Evolutionary conservation across 192 early-diverging fungal genomes (phyloP).

Genomic region (Radiomyces spectabilis): DNA sequence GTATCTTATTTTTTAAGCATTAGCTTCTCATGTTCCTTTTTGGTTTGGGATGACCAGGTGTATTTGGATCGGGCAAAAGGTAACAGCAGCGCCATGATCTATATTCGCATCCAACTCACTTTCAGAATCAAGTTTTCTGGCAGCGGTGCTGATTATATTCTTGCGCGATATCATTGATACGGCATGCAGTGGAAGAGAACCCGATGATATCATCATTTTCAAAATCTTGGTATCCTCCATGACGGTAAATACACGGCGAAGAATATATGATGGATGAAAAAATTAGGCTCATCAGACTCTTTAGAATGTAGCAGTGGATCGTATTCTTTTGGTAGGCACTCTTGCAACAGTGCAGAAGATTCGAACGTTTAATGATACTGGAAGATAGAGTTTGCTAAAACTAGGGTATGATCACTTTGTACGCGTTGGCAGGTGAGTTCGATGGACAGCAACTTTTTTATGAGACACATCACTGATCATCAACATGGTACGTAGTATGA

Average conservation of each 20-base stretch:
- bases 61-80: slow-evolving; percentile 75
- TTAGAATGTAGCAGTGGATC: slow-evolving; percentile 70
- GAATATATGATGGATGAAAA: background rate
- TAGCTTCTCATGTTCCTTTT: background rate
- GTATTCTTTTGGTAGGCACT: slow-evolving; percentile 45
- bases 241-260: slow-evolving; percentile 36
- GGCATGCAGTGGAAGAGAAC: slow-evolving; percentile 6
- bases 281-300: background rate
- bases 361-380: background rate
- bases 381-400: slow-evolving; percentile 39
- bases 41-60: no score
- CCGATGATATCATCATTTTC: slow-evolving; percentile 28
- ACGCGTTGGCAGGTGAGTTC: slow-evolving; percentile 45
- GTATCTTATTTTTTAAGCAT: background rate
- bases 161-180: slow-evolving; percentile 45
- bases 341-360: background rate
- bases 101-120: no score
- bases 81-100: no score
- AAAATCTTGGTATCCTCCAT: slow-evolving; percentile 59
- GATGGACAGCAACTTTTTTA: background rate
- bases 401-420: slow-evolving; percentile 61
- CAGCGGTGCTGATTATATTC: slow-evolving; percentile 54
- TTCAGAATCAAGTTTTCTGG: slow-evolving; percentile 45
- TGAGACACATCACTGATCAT: background rate
- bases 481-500: slow-evolving; percentile 31